phyloP scores from a whole-genome alignment of 2,329 filamentous ascomycete species.

The Colletotrichum magnum region DNA sequence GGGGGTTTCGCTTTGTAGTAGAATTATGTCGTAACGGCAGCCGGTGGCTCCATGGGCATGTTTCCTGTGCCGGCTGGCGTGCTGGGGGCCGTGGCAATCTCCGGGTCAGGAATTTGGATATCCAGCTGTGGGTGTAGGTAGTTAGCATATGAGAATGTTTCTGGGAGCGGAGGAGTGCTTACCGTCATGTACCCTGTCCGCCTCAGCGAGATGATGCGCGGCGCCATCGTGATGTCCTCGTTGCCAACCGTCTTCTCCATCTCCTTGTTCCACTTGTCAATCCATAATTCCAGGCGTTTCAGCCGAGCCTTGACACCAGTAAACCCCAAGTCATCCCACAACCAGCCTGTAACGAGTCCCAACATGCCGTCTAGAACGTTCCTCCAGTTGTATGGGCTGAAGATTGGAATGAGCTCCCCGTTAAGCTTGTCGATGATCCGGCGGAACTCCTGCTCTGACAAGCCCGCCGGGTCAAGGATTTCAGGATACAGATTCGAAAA shows the following conservation, averaged over 20 bases:
- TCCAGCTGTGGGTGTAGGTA: slow-evolving; percentile 70
- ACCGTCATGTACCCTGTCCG: slow-evolving; percentile 91
- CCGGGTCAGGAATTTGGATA: slow-evolving; percentile 85
- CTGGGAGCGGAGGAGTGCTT: slow-evolving; percentile 51
- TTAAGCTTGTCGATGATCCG: slow-evolving; percentile 87
- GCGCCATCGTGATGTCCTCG: slow-evolving; percentile 67
- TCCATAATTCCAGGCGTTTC: slow-evolving; percentile 80
- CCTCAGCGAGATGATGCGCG: slow-evolving; percentile 83
- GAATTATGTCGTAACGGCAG: slow-evolving; percentile 31
- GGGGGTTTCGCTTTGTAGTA: neutral
- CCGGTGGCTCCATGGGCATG: slow-evolving; percentile 36
- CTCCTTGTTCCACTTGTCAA: slow-evolving; percentile 88
- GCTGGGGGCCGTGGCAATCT: slow-evolving; percentile 70
- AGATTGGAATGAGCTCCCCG: slow-evolving; percentile 79
- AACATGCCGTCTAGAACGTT: slow-evolving; percentile 86
- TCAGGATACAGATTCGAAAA: slow-evolving; percentile 98
- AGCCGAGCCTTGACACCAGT: slow-evolving; percentile 82
- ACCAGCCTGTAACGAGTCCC: slow-evolving; percentile 88
- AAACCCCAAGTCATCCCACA: slow-evolving; percentile 92
- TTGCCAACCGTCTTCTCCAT: slow-evolving; percentile 70
- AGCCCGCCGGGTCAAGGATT: slow-evolving; percentile 86
- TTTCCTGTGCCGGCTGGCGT: slow-evolving; percentile 46
- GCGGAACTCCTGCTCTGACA: slow-evolving; percentile 90
- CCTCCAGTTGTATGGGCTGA: slow-evolving; percentile 81
- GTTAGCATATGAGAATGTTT: slow-evolving; percentile 43